phyloP scores from a whole-genome alignment of 2,329 filamentous ascomycete genomes.

The Aspergillus sp. region DNA sequence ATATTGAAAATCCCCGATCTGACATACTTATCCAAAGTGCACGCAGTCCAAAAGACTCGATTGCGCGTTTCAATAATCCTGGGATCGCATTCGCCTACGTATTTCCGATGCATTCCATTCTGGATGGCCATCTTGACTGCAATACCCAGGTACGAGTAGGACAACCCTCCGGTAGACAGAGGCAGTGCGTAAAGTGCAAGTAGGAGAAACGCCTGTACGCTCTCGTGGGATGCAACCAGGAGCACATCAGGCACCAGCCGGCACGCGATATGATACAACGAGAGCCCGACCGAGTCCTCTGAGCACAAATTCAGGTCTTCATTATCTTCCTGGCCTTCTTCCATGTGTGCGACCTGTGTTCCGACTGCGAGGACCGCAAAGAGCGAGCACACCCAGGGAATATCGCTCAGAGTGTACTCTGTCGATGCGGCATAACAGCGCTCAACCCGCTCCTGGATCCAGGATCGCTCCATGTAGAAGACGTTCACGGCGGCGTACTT shows the following conservation, averaged over 20 bases:
- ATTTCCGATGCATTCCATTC: constrained; percentile 56
- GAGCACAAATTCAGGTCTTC: constrained; percentile 11
- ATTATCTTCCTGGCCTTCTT: constrained; percentile 18
- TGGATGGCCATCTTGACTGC: constrained; percentile 56
- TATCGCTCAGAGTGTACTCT: not conserved
- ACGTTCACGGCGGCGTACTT: constrained; percentile 34
- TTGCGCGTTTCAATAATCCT: constrained; percentile 51
- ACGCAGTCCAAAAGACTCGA: constrained; percentile 55
- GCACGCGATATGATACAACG: constrained; percentile 53
- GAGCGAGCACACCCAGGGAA: not conserved
- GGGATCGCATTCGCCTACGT: constrained; percentile 43
- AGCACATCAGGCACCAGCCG: constrained; percentile 55
- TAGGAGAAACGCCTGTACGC: constrained; percentile 51
- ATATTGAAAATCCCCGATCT: too few species aligned
- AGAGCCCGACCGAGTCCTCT: constrained; percentile 51
- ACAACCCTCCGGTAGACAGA: constrained; percentile 52
- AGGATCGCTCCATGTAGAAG: constrained; percentile 35
- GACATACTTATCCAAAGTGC: constrained; percentile 51
- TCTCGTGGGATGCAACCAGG: constrained; percentile 53
- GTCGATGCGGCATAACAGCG: constrained; percentile 16
- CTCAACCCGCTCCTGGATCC: constrained; percentile 29
- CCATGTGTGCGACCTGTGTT: constrained; percentile 38
- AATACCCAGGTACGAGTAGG: constrained; percentile 54
- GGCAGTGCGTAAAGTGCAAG: constrained; percentile 41
- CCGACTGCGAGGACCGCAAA: constrained; percentile 29